phyloP scores from a whole-genome alignment of 441 rosid species.

The Heliophila coronopifolia region DNA sequence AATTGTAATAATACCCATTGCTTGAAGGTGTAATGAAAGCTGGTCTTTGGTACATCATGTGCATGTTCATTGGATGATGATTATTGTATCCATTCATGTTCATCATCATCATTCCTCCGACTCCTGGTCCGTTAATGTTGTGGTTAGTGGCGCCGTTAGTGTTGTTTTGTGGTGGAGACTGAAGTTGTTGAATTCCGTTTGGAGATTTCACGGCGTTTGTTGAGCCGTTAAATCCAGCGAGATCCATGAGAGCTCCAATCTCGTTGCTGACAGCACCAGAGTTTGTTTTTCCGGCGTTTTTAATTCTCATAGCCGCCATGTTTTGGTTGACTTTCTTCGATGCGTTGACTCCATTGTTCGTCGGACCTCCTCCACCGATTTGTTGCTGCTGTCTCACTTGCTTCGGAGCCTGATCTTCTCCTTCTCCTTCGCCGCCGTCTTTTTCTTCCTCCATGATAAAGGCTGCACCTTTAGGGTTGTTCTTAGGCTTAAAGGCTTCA shows the following conservation, averaged over 20 bases:
- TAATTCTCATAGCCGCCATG: slow-evolving; percentile 47
- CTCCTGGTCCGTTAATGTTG: slow-evolving; percentile 27
- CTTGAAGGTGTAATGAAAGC: slow-evolving; percentile 40
- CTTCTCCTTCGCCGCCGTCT: slow-evolving; percentile 37
- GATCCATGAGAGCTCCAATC: slow-evolving; percentile 42
- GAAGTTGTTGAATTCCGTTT: slow-evolving; percentile 30
- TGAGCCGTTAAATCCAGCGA: slow-evolving; percentile 34
- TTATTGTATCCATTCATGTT: slow-evolving; percentile 32
- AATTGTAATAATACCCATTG: slow-evolving; percentile 56
- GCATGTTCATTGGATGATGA: slow-evolving; percentile 32
- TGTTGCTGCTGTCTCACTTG: slow-evolving; percentile 36
- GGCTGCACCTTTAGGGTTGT: slow-evolving; percentile 25
- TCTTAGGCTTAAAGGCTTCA: slow-evolving; percentile 46
- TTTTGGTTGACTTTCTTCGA: slow-evolving; percentile 50
- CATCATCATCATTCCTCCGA: slow-evolving; percentile 37
- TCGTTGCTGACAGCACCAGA: slow-evolving; percentile 39
- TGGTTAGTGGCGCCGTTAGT: slow-evolving; percentile 38
- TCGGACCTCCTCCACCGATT: slow-evolving; percentile 22
- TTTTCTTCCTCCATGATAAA: slow-evolving; percentile 34
- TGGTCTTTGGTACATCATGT: slow-evolving; percentile 70
- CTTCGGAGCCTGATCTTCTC: slow-evolving; percentile 34
- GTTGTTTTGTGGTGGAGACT: slow-evolving; percentile 42
- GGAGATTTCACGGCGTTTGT: slow-evolving; percentile 23
- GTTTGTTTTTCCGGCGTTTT: slow-evolving; percentile 28
- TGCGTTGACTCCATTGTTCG: slow-evolving; percentile 27